These are phyloP conservation scores for Lentinus brumalis DNA, from an alignment of 768 basidiomycete species.

Conservation along the genomic window DNA sequence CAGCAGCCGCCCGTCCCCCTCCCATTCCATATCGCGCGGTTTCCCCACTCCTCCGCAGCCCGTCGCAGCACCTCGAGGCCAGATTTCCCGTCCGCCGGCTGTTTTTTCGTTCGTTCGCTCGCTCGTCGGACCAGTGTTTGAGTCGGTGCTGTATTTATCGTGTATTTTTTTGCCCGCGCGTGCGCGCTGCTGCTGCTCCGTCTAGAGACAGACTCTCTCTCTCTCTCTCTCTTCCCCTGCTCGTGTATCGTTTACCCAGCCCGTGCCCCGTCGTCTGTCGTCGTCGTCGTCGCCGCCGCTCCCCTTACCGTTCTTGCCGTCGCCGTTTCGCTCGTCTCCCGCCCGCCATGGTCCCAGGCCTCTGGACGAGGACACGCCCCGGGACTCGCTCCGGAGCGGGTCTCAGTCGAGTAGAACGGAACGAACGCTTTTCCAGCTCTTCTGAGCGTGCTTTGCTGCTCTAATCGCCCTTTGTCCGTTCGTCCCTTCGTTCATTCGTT, in stretches of 20 bases:
- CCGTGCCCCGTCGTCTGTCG: background rate
- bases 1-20: too few species aligned
- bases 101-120: background rate
- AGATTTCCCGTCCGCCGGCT: background rate
- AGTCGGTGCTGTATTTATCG: slow-evolving; percentile 18
- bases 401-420: background rate
- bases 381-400: slow-evolving; percentile 7
- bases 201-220: background rate
- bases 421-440: background rate
- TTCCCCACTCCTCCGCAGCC: too few species aligned
- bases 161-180: slow-evolving; percentile 19
- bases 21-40: too few species aligned
- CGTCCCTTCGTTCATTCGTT: slow-evolving; percentile 4
- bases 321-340: background rate
- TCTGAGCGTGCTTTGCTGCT: background rate
- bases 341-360: background rate
- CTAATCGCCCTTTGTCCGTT: background rate
- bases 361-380: too few species aligned
- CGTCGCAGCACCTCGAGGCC: background rate
- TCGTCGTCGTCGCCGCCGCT: background rate
- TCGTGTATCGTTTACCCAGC: slow-evolving; percentile 9
- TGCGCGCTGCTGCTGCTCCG: background rate
- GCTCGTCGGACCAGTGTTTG: background rate
- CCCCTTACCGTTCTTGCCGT: background rate
- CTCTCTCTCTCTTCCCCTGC: background rate